Conservation (phyloP, 23 red algal genomes). For the Agarophyton chilense region DNA sequence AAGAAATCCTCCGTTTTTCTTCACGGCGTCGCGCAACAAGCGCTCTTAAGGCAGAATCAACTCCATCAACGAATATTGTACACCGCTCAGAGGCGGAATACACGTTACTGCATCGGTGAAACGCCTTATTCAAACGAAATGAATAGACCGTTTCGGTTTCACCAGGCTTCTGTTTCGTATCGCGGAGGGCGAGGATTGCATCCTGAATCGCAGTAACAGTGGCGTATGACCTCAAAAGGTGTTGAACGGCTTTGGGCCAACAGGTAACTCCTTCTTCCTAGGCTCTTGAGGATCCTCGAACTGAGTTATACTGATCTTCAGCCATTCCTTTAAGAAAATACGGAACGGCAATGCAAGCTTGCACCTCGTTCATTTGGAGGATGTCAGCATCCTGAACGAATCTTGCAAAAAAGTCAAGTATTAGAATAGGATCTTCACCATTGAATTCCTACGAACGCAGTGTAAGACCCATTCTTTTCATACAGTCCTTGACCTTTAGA, state of each 20-base stretch:
- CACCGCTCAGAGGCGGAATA: background rate
- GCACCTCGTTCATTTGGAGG: background rate
- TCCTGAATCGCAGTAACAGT: background rate
- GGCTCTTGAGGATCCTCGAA: background rate
- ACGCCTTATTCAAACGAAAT: background rate
- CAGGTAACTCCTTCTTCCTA: slow-evolving; percentile 1
- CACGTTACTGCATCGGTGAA: background rate
- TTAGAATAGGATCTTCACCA: background rate
- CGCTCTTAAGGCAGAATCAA: background rate
- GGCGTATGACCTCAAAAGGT: slow-evolving; percentile 12
- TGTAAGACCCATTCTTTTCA: background rate
- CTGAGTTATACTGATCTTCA: background rate
- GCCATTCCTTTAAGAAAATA: background rate
- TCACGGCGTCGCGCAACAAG: background rate
- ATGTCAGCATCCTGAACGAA: slow-evolving; percentile 3
- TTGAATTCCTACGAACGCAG: background rate
- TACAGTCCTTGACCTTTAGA: background rate
- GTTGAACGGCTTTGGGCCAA: slow-evolving; percentile 11
- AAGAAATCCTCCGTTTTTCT: background rate
- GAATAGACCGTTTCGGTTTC: background rate
- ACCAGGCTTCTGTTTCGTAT: background rate
- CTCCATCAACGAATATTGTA: background rate
- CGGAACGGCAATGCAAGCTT: background rate
- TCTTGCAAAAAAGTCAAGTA: background rate
- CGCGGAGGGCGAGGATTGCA: background rate